phyloP scores from a whole-genome alignment of 352 stramenopile genomes.

The Globisporangium echinulatum region DNA sequence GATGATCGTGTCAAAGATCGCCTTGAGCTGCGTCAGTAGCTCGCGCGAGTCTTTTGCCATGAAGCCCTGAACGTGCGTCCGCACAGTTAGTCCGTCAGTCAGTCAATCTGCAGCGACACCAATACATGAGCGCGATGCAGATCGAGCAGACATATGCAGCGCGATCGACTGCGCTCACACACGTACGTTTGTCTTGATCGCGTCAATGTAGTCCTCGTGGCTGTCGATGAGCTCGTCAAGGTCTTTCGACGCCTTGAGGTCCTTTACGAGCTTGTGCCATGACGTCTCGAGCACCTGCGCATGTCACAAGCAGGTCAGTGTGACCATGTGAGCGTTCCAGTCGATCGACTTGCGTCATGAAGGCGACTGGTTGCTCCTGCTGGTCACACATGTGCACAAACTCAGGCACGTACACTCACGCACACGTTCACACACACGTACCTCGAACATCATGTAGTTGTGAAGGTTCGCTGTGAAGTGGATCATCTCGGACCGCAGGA shows the following conservation, averaged over 20 bases:
- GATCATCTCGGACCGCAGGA: conserved; percentile 96
- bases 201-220: conserved; percentile 93
- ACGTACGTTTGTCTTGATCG: conserved; percentile 84
- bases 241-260: conserved; percentile 87
- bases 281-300: conserved; percentile 86
- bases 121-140: neutral
- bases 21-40: conserved; percentile 68
- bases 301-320: neutral
- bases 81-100: neutral
- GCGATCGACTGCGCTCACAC: neutral
- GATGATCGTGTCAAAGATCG: conserved; percentile 79
- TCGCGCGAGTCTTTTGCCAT: conserved; percentile 74
- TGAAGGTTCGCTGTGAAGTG: conserved; percentile 97
- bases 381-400: no score
- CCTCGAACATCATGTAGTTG: conserved; percentile 99
- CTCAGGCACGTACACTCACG: neutral
- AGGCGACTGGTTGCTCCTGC: no score
- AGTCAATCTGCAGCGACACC: neutral
- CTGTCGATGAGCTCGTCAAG: conserved; percentile 95
- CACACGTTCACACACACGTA: conserved; percentile 6
- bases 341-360: no score
- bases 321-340: no score
- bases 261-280: conserved; percentile 91
- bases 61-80: conserved; percentile 48
- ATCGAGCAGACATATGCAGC: neutral